A percentile compares a stretch with the other conserved stretches of the same genome.
phyloP scores from a whole-genome alignment of 148 eudicot genomes.

The Camellia lanceoleosa region DNA sequence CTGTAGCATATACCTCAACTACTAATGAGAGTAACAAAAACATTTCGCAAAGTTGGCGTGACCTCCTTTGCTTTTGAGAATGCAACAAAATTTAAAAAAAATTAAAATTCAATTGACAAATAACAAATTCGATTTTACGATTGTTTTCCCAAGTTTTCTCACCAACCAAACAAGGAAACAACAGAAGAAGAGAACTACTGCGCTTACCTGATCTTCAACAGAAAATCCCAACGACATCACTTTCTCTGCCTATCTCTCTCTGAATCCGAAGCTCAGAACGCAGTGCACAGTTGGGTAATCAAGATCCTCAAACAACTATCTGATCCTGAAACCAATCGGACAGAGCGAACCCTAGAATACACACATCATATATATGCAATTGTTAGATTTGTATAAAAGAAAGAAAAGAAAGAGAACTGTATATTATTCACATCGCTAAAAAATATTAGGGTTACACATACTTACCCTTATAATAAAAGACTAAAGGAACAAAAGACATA shows the following conservation, averaged over 20 bases:
- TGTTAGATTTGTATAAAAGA: too few relatives aligned
- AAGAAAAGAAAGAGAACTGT: too few relatives aligned
- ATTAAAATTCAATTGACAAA: too few relatives aligned
- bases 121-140: not conserved
- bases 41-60: not conserved
- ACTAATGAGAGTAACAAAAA: not conserved
- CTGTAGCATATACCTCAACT: not conserved
- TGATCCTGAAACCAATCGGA: not conserved
- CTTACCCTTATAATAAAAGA: too few relatives aligned
- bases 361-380: not conserved
- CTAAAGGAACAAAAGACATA: too few relatives aligned
- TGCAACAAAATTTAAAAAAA: not conserved
- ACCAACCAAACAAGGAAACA: not conserved
- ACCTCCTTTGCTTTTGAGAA: too few relatives aligned
- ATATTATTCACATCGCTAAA: too few relatives aligned
- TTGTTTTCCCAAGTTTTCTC: not conserved
- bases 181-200: not conserved
- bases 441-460: too few relatives aligned
- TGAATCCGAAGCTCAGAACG: not conserved
- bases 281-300: not conserved
- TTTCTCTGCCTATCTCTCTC: not conserved
- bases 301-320: conserved; percentile 9
- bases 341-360: not conserved
- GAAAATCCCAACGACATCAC: not conserved
- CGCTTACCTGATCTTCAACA: not conserved